Percentiles rank a stretch among this genome's conserved stretches.
These are phyloP conservation scores for Plicaturopsis crispa DNA, from an alignment of 768 basidiomycete species.

Conservation along the genomic window DNA sequence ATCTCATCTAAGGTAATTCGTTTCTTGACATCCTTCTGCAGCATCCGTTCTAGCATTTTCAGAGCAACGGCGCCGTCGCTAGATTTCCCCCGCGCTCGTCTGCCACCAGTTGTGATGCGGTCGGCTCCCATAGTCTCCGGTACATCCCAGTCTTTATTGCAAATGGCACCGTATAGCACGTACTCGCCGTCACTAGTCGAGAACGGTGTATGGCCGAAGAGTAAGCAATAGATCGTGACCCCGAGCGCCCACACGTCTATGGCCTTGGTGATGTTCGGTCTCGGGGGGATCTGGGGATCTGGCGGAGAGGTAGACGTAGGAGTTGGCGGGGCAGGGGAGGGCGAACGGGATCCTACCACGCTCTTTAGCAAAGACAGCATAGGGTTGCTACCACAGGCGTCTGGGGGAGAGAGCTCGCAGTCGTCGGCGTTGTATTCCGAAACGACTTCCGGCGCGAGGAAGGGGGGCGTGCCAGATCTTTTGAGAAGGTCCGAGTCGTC, in stretches of 20 bases:
- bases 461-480: constrained; percentile 91
- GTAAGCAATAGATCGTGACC: constrained; percentile 88
- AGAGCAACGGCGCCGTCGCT: constrained; percentile 59
- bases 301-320: too few species aligned
- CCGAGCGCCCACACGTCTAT: constrained; percentile 99
- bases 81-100: constrained; percentile 33
- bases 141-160: constrained; percentile 66
- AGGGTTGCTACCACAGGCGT: constrained; percentile 21
- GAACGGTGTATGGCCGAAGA: constrained; percentile 87
- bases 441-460: constrained; percentile 94
- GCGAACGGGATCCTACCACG: too few species aligned
- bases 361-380: constrained; percentile 17
- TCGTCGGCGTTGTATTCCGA: constrained; percentile 52
- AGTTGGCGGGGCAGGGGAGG: too few species aligned
- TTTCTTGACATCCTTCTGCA: constrained; percentile 71
- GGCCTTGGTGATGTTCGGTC: constrained; percentile 78
- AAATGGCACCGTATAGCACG: constrained; percentile 69
- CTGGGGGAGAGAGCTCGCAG: constrained; percentile 24
- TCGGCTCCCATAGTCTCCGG: constrained; percentile 70
- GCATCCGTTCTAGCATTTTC: constrained; percentile 61
- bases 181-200: constrained; percentile 16
- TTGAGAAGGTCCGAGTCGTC: constrained; percentile 85
- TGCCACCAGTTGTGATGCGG: constrained; percentile 50
- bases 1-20: constrained; percentile 76
- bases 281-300: too few species aligned